These are phyloP conservation scores for Endoconidiophora laricicola DNA, from an alignment of 2,329 filamentous ascomycete genomes.

Conservation along the genomic window DNA sequence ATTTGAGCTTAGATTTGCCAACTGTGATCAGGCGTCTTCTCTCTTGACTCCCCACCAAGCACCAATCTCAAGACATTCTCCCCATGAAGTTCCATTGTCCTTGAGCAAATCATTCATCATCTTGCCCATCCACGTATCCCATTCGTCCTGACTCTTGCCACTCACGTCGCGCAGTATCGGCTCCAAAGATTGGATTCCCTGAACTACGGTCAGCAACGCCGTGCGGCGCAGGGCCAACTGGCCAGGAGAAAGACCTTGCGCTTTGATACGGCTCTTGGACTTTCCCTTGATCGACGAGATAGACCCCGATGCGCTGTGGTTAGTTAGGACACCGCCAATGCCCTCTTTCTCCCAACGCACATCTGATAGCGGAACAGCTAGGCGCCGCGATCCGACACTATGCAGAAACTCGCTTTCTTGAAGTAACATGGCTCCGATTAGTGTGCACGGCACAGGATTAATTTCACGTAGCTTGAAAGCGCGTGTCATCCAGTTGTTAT, in stretches of 20 bases:
- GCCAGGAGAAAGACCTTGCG: conserved; percentile 37
- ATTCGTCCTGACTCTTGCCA: conserved; percentile 79
- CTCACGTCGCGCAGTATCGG: conserved; percentile 66
- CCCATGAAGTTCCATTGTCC: conserved; percentile 61
- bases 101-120: conserved; percentile 75
- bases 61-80: conserved; percentile 72
- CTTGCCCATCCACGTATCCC: conserved; percentile 75
- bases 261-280: conserved; percentile 19
- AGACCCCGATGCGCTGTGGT: conserved; percentile 28
- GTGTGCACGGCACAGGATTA: conserved; percentile 59
- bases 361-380: conserved; percentile 77
- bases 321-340: conserved; percentile 40
- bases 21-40: not conserved
- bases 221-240: conserved; percentile 62
- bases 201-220: conserved; percentile 64
- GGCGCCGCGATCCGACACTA: conserved; percentile 53
- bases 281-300: conserved; percentile 40
- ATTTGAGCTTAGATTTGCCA: too few species aligned
- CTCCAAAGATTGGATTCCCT: conserved; percentile 73
- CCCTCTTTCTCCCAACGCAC: conserved; percentile 75
- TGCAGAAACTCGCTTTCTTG: conserved; percentile 59
- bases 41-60: conserved; percentile 79
- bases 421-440: conserved; percentile 59
- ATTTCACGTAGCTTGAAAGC: conserved; percentile 58
- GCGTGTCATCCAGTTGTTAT: conserved; percentile 66